A percentile compares a stretch with the other conserved stretches of the same genome.
phyloP scores from a whole-genome alignment of 176 grass and related monocot species.

The Carex scoparia region DNA sequence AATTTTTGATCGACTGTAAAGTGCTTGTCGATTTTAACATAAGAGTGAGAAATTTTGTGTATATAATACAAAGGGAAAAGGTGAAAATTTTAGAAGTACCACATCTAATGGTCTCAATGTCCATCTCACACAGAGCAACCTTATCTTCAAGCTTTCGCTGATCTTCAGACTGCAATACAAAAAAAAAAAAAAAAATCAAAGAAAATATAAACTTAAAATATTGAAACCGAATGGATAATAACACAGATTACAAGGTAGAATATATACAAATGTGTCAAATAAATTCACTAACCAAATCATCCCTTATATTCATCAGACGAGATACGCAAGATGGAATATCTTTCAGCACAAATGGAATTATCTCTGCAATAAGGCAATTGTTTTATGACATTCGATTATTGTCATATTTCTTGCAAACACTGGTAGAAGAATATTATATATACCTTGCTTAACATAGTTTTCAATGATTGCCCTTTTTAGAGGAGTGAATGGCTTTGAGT shows the following conservation, averaged over 20 bases:
- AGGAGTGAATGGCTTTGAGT: background rate
- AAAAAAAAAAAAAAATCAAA: background rate
- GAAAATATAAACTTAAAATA: background rate
- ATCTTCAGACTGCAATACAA: slow-evolving; percentile 1
- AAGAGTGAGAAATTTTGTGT: background rate
- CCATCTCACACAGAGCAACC: slow-evolving; percentile 22
- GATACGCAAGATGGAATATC: background rate
- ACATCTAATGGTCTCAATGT: background rate
- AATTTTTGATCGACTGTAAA: background rate
- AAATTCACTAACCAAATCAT: slow-evolving; percentile 10
- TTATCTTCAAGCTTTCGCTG: slow-evolving; percentile 3
- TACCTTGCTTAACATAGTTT: slow-evolving; percentile 8
- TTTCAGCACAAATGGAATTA: slow-evolving; percentile 1
- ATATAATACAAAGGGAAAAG: background rate
- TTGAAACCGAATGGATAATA: background rate
- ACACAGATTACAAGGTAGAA: background rate
- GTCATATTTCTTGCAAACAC: background rate
- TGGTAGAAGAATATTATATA: background rate
- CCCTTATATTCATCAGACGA: background rate
- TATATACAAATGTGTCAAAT: background rate
- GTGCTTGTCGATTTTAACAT: background rate
- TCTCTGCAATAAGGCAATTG: slow-evolving; percentile 2
- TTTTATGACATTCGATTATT: background rate
- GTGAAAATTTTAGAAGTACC: slow-evolving; percentile 1
- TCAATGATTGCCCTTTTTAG: background rate